Evolutionary conservation across 257 asterid species (phyloP).

Genomic region (Rauvolfia tetraphylla): DNA sequence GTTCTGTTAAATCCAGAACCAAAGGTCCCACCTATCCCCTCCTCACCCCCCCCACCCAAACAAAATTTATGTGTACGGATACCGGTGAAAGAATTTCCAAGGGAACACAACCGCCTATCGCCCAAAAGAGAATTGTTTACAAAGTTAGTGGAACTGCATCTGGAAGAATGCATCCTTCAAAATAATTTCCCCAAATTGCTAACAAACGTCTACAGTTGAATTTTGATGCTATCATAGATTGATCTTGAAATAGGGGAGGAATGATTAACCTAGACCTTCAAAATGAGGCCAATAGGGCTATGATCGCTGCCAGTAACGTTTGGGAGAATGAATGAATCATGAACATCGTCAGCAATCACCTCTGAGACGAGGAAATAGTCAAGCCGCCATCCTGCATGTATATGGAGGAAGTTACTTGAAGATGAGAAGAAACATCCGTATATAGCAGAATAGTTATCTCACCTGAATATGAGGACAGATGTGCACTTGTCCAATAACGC

Average conservation of each 20-base stretch:
- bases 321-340: constrained; percentile 87
- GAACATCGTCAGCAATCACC: constrained; percentile 56
- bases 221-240: neutral
- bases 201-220: neutral
- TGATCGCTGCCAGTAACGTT: constrained; percentile 91
- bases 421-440: neutral
- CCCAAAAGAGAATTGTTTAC: neutral
- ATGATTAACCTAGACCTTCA: constrained; percentile 44
- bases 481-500: neutral
- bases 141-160: neutral
- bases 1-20: too few relatives aligned
- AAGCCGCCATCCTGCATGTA: constrained; percentile 79
- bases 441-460: neutral
- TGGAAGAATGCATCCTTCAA: neutral
- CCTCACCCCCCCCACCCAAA: too few relatives aligned
- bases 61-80: too few relatives aligned
- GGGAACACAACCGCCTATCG: too few relatives aligned
- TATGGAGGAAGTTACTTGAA: neutral
- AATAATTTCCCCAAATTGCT: neutral
- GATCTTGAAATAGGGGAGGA: neutral
- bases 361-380: constrained; percentile 91
- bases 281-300: constrained; percentile 78
- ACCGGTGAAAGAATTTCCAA: too few relatives aligned
- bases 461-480: neutral
- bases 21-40: too few relatives aligned